phyloP scores from a whole-genome alignment of 371 early-diverging fungal genomes.

The Mortierella sp. region DNA sequence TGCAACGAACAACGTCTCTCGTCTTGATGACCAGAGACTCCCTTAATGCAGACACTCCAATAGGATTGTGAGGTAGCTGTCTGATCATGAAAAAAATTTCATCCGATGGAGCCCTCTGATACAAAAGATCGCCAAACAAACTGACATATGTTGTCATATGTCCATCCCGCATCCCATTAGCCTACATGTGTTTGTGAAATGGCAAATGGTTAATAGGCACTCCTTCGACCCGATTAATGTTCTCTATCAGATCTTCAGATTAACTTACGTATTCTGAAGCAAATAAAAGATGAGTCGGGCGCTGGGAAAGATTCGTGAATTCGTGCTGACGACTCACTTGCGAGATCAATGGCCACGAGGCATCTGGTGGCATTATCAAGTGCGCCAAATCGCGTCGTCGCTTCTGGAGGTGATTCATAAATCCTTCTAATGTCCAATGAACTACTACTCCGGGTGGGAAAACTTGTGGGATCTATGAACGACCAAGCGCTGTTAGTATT shows the following conservation, averaged over 20 bases:
- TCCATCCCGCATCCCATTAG: conserved; percentile 71
- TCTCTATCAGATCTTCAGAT: background rate
- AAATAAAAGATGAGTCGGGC: conserved; percentile 71
- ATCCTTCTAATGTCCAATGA: conserved; percentile 78
- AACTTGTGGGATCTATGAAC: conserved; percentile 39
- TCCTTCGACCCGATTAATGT: background rate
- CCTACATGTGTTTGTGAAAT: conserved; percentile 56
- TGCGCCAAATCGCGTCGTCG: conserved; percentile 68
- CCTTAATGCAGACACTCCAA: conserved; percentile 69
- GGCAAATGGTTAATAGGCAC: background rate
- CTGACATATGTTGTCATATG: conserved; percentile 69
- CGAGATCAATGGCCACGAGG: conserved; percentile 85
- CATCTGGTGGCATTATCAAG: conserved; percentile 80
- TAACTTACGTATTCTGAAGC: conserved; percentile 36
- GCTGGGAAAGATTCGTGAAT: conserved; percentile 76
- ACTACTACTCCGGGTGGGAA: conserved; percentile 59
- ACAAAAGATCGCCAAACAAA: conserved; percentile 77
- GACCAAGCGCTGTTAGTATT: background rate
- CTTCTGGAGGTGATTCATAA: conserved; percentile 70
- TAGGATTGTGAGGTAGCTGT: conserved; percentile 62
- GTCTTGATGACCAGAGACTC: conserved; percentile 78
- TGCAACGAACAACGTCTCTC: conserved; percentile 74
- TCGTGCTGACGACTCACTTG: conserved; percentile 82
- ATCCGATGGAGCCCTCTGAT: conserved; percentile 82
- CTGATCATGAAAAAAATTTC: conserved; percentile 71